Base-by-base conservation (phyloP, 345 rosid species). In the Psidium guajava region DNA sequence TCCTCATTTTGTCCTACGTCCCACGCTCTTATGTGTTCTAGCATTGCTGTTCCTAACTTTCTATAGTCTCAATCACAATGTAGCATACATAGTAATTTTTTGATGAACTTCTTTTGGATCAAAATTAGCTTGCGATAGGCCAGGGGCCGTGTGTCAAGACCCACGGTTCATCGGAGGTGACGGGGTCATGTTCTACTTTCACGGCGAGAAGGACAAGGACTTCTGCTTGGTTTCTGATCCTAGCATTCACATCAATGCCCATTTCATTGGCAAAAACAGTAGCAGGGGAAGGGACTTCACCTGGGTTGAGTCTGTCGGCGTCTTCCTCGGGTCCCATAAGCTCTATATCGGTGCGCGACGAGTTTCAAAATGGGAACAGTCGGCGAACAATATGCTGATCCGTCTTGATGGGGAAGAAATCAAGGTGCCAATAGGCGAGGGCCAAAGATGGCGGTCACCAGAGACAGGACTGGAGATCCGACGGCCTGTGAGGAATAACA, bases 111-210 rank as follows among this genome's bases (percentile, higher is more conserved):
- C 12, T 44, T 58, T 59, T 56, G 84, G 88, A 85, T 42, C 50
- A 84, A 52, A 84, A 87, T 8, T 53, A 75, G 82, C 88, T 69
- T 69, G 80, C 22, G 80, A 69, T 36, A 69, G 80, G 47, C 80
- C 80, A 20, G 85, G 81, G 83, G 85, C 88, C 3, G 89, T 87
- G 69, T 87, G 90, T 83, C 87, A 85, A 49, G 87, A 85, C n/a
- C 90, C 89, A 6, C 84, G 89, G 50, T 89, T 89, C 86, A 51
- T 87, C 8, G 89, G 89, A 12, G 87, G 89, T 24, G 89, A 87
- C 14, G 90, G 90, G 28, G 57, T 87, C 83, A 87, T 61, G 83
- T 89, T 89, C 82, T 89, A 87, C 86, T 89, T 89, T 86, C 89
- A 89, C 15, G 89, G 89, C 49, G 54, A 87, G 85, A 89, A 64